Base-by-base conservation (phyloP, 1,284 basidiomycete species). In the Marasmius fiardii region DNA sequence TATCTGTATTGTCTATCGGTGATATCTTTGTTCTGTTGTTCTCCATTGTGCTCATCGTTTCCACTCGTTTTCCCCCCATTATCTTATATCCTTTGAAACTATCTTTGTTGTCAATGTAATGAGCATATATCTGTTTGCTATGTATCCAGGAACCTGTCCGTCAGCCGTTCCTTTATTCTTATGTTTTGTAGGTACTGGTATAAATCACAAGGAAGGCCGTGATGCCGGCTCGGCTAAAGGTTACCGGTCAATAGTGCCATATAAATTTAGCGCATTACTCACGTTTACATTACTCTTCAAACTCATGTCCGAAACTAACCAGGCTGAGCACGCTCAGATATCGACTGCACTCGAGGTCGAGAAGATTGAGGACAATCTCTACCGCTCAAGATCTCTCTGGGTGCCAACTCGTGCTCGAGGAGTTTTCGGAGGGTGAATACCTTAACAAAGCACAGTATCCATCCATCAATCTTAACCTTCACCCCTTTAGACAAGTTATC, bases 321-420 rank as follows among this genome's bases (percentile, higher is more conserved):
- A 79, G 65, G 74, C 68, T 21, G 81, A 84, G 63, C 81, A 81
- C 59, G 77, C 80, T 57, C 79, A 81, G 47, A 88, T 91, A 50
- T 82, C 86, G 0, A 82, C 83, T 4, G 82, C 86, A 6, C 74
- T 92, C 1, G 86, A 91, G 58, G 81, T 93, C n/a, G 90, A 93
- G 65, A 77, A 82, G 58, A 76, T 93, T n/a, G 91, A 92, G 62
- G 74, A 78, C 44, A 87, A 89, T 65, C 70, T 92, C 50, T 93
- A 85, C 67, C 82, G 88, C 33, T 91, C 88, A 0, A 87, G 83
- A 63, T 82, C 82, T 1, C 76, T 95, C 1, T 90, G 83, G 79
- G 60, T 84, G 14, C 92, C 91, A 0, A 68, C 71, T 10, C 75
- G 79, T 18, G 81, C 82, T 18, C 79, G 92, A 58, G 92, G 93